Percentiles rank a stretch among this genome's conserved stretches.
Conservation (phyloP, 345 rosid genomes). For the Eutrema heterophyllum region DNA sequence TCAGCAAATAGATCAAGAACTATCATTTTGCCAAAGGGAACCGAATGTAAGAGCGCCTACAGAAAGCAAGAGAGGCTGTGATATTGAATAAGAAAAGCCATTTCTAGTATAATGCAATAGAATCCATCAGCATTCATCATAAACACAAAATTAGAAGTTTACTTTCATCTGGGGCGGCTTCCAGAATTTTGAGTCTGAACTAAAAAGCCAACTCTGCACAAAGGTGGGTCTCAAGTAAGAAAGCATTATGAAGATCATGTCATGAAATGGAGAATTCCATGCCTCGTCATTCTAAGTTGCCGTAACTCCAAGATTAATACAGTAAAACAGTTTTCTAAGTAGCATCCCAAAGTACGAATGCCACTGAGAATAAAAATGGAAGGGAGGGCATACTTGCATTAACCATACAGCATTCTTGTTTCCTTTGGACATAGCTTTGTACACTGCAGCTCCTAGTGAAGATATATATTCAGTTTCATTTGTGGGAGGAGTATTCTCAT, state of each 20-base stretch:
- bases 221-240: slow-evolving; percentile 15
- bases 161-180: slow-evolving; percentile 92
- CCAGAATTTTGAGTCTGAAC: slow-evolving; percentile 77
- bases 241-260: background rate
- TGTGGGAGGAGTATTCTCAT: slow-evolving; percentile 91
- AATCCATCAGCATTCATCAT: background rate
- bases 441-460: slow-evolving; percentile 81
- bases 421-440: slow-evolving; percentile 86
- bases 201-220: slow-evolving; percentile 95
- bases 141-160: slow-evolving; percentile 8
- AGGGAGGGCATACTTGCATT: slow-evolving; percentile 73
- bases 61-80: slow-evolving; percentile 10
- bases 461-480: slow-evolving; percentile 69
- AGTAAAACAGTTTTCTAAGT: background rate
- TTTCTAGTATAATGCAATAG: background rate
- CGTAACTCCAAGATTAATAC: background rate
- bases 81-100: background rate
- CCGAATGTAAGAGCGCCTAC: slow-evolving; percentile 94
- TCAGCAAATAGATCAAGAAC: slow-evolving; percentile 96
- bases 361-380: slow-evolving; percentile 1
- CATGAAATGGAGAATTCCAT: background rate
- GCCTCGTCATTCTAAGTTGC: background rate
- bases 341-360: background rate
- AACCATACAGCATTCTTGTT: slow-evolving; percentile 92
- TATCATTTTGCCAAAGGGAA: slow-evolving; percentile 88